These are phyloP conservation scores for Fusarium oxysporum DNA, from an alignment of 2,329 filamentous ascomycete species.

Conservation along the genomic window DNA sequence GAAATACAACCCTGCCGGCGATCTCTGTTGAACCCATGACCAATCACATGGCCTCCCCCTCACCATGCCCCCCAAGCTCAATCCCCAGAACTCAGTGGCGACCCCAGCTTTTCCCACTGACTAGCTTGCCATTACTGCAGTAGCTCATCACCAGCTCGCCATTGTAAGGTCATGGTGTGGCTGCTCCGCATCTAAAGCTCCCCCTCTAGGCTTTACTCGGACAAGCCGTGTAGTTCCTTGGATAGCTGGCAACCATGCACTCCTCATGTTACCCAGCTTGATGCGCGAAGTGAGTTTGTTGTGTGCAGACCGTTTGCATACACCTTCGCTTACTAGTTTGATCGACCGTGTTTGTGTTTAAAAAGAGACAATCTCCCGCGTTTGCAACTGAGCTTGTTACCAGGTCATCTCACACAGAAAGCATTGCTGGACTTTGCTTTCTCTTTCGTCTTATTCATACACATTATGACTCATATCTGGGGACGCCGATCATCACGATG, in stretches of 20 bases:
- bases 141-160: neutral
- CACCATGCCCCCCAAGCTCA: too few species aligned
- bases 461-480: too few species aligned
- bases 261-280: neutral
- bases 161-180: constrained; percentile 16
- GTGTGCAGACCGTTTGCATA: constrained; percentile 1
- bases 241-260: neutral
- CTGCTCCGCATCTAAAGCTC: constrained; percentile 19
- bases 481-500: constrained; percentile 33
- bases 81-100: too few species aligned
- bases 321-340: neutral
- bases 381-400: neutral
- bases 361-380: constrained; percentile 16
- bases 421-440: neutral
- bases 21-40: constrained; percentile 11
- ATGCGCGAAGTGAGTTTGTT: neutral
- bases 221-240: constrained; percentile 2
- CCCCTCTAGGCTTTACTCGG: neutral
- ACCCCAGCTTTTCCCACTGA: too few species aligned
- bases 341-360: neutral
- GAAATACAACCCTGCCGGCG: neutral
- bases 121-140: too few species aligned
- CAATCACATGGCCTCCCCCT: neutral
- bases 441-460: neutral
- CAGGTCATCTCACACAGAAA: too few species aligned